Percentiles rank a stretch among this genome's conserved stretches.
Evolutionary conservation across 78 protist species (phyloP).

Genomic region (Speleostelium caveatum): DNA sequence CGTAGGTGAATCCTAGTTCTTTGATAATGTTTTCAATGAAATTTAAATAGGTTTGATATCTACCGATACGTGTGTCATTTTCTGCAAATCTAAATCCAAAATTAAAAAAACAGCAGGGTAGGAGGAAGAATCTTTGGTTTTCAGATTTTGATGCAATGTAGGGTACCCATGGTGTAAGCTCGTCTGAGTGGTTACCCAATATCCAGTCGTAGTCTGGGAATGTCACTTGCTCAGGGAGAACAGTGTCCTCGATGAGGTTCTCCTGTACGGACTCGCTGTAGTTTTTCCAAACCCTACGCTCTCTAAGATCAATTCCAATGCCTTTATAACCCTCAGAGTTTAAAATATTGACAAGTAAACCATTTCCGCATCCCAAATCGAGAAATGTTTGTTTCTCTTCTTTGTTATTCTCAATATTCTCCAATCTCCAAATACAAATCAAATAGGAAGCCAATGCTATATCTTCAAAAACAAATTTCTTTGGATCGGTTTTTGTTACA

Average conservation of each 20-base stretch:
- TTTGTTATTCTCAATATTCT: background rate
- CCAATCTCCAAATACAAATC: slow-evolving; percentile 56
- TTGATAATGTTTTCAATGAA: slow-evolving; percentile 46
- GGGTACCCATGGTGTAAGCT: slow-evolving; percentile 90
- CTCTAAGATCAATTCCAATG: slow-evolving; percentile 69
- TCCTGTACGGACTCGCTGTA: slow-evolving; percentile 22
- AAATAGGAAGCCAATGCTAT: slow-evolving; percentile 82
- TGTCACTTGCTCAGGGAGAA: slow-evolving; percentile 13
- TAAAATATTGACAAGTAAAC: slow-evolving; percentile 73
- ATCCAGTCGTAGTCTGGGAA: slow-evolving; percentile 79
- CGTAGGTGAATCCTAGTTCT: slow-evolving; percentile 58
- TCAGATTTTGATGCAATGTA: slow-evolving; percentile 41
- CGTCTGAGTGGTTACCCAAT: slow-evolving; percentile 88
- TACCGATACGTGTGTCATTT: slow-evolving; percentile 25
- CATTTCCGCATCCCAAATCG: slow-evolving; percentile 91
- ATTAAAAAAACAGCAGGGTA: slow-evolving; percentile 88
- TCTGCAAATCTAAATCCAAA: slow-evolving; percentile 30
- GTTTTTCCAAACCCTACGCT: slow-evolving; percentile 51
- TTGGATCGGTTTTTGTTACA: slow-evolving; percentile 77
- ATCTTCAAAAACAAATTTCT: slow-evolving; percentile 85
- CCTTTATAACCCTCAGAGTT: slow-evolving; percentile 83
- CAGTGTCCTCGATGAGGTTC: slow-evolving; percentile 24
- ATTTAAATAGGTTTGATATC: slow-evolving; percentile 64
- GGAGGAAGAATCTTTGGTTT: slow-evolving; percentile 62
- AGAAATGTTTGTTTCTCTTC: slow-evolving; percentile 57